Evolutionary conservation across 2,329 filamentous ascomycete genomes (phyloP).

Genomic region (Colletotrichum sp.): DNA sequence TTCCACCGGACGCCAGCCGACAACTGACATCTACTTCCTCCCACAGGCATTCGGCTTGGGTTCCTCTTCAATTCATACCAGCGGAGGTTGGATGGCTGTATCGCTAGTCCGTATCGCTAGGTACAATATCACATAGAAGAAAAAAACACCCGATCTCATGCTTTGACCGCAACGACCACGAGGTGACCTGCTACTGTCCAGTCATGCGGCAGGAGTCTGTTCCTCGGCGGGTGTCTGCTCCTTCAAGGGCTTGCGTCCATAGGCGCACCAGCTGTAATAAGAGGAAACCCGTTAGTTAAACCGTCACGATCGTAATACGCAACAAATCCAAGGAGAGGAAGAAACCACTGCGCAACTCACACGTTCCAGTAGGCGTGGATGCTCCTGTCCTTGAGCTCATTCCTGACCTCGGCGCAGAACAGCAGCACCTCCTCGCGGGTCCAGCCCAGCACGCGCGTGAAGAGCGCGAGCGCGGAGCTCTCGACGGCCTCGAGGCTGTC

Average conservation of each 20-base stretch:
- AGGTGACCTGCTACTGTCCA: accelerated
- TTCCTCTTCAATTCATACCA: accelerated
- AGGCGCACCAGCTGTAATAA: accelerated
- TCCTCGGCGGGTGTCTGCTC: neutral
- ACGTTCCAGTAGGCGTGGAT: slow-evolving; percentile 33
- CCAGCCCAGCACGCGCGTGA: slow-evolving; percentile 38
- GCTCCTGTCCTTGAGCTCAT: slow-evolving; percentile 30
- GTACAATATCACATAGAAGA: neutral
- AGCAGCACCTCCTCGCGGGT: slow-evolving; percentile 29
- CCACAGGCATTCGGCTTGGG: neutral
- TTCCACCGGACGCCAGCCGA: neutral
- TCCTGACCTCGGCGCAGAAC: slow-evolving; percentile 31
- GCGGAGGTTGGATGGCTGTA: accelerated
- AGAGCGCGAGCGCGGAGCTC: slow-evolving; percentile 32
- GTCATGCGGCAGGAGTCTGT: neutral
- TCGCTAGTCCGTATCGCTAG: neutral
- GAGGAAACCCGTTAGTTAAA: neutral
- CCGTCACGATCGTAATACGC: too few relatives aligned
- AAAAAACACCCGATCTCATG: neutral
- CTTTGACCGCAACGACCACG: neutral
- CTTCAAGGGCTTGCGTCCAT: neutral
- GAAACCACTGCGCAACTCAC: neutral
- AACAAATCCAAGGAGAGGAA: neutral
- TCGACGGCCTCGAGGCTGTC: slow-evolving; percentile 25
- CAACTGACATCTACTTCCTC: neutral